Evolutionary conservation across 2,329 filamentous ascomycete species (phyloP).

Genomic region (Rasamsonia emersonii): DNA sequence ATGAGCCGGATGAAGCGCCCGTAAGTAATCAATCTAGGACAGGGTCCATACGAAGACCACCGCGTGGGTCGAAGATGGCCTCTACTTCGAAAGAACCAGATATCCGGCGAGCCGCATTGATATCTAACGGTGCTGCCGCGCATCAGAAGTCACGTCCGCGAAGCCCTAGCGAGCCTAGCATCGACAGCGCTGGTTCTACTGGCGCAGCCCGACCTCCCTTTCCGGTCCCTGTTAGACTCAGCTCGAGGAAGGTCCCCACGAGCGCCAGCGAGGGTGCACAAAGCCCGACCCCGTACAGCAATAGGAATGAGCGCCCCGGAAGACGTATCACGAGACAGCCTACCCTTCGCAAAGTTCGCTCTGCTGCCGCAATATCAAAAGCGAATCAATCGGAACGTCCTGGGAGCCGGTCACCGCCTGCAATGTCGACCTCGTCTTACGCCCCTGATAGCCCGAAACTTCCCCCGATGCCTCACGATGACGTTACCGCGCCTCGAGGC

Average conservation of each 20-base stretch:
- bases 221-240: conserved; percentile 81
- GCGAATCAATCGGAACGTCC: conserved; percentile 37
- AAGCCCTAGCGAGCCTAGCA: conserved; percentile 37
- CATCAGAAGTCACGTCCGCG: conserved; percentile 56
- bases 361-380: conserved; percentile 63
- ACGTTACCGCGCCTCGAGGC: conserved; percentile 49
- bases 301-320: conserved; percentile 46
- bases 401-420: conserved; percentile 39
- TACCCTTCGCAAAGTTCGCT: conserved; percentile 72
- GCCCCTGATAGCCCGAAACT: conserved; percentile 60
- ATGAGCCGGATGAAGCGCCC: conserved; percentile 24
- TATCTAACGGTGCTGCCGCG: conserved; percentile 65
- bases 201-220: conserved; percentile 58
- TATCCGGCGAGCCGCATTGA: conserved; percentile 71
- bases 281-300: conserved; percentile 60
- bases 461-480: conserved; percentile 66
- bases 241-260: conserved; percentile 65
- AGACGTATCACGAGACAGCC: conserved; percentile 49
- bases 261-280: conserved; percentile 66
- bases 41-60: conserved; percentile 11
- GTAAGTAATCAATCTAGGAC: conserved; percentile 11
- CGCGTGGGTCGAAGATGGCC: conserved; percentile 32
- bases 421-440: conserved; percentile 59
- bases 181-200: conserved; percentile 30
- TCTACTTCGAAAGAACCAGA: conserved; percentile 46